phyloP scores from a whole-genome alignment of 2,329 filamentous ascomycete species.

The Hirsutella thompsonii region DNA sequence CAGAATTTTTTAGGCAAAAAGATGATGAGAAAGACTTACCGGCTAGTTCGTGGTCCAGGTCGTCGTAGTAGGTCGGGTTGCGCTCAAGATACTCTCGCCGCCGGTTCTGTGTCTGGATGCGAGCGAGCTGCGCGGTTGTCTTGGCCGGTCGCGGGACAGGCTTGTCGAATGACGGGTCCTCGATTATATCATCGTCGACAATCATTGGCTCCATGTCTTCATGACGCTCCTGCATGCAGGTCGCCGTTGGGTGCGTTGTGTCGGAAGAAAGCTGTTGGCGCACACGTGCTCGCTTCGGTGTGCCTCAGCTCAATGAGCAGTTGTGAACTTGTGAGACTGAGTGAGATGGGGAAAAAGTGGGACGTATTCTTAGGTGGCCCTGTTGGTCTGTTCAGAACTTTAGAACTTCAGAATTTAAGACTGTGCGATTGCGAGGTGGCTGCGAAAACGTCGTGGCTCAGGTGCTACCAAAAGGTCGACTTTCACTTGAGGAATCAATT shows the following conservation, averaged over 20 bases:
- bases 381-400: too few species aligned
- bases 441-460: too few species aligned
- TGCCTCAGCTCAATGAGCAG: too few species aligned
- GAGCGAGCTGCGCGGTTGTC: conserved; percentile 25
- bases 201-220: neutral
- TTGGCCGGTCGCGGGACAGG: conserved; percentile 31
- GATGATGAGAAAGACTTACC: conserved; percentile 21
- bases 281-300: too few species aligned
- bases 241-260: neutral
- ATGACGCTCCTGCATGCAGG: neutral
- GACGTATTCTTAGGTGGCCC: neutral
- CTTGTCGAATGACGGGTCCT: conserved; percentile 12
- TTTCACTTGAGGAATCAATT: too few species aligned
- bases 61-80: conserved; percentile 58
- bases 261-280: neutral
- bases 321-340: neutral
- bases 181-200: neutral
- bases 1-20: too few species aligned
- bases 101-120: conserved; percentile 57
- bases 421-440: too few species aligned
- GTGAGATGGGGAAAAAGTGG: neutral
- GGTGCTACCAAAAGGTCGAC: too few species aligned
- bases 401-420: too few species aligned
- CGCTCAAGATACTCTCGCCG: conserved; percentile 63
- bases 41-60: conserved; percentile 40